phyloP scores from a whole-genome alignment of 192 early-diverging fungal species.

The Coemansia sp. region DNA sequence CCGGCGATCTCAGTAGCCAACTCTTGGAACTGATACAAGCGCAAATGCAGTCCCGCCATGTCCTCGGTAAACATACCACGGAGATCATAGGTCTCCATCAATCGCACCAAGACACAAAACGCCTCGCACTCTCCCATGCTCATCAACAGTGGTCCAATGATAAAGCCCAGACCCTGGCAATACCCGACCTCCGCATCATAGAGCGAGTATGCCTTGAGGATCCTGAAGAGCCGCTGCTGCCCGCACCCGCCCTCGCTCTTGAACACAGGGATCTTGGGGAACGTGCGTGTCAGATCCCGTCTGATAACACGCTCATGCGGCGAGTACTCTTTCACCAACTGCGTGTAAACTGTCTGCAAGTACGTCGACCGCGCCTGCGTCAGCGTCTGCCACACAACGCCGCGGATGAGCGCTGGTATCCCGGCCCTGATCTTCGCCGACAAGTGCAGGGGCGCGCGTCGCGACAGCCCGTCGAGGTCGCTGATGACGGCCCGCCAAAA shows the following conservation, averaged over 20 bases:
- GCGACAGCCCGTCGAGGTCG: slow-evolving; percentile 80
- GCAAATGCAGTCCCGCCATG: slow-evolving; percentile 84
- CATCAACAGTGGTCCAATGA: slow-evolving; percentile 88
- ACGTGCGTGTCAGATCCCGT: slow-evolving; percentile 89
- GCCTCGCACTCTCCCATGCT: slow-evolving; percentile 93
- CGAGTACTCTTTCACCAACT: slow-evolving; percentile 59
- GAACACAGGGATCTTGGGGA: slow-evolving; percentile 87
- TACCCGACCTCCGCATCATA: slow-evolving; percentile 95
- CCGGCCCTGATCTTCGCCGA: slow-evolving; percentile 78
- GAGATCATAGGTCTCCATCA: slow-evolving; percentile 87
- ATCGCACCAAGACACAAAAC: slow-evolving; percentile 85
- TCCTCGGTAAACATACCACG: slow-evolving; percentile 85
- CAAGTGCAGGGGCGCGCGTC: slow-evolving; percentile 71
- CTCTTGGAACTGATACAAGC: slow-evolving; percentile 84
- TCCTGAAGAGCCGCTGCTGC: slow-evolving; percentile 86
- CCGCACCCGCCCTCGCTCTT: slow-evolving; percentile 74
- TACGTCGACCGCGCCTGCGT: slow-evolving; percentile 62
- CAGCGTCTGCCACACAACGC: slow-evolving; percentile 93
- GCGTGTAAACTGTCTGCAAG: slow-evolving; percentile 74
- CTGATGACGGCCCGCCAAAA: slow-evolving; percentile 92
- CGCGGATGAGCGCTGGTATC: slow-evolving; percentile 83
- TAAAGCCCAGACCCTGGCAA: slow-evolving; percentile 93
- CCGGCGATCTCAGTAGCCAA: slow-evolving; percentile 76
- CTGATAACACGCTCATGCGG: slow-evolving; percentile 86
- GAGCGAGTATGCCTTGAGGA: slow-evolving; percentile 87